Conservation (phyloP, 2,329 filamentous ascomycete genomes). For the Cladosporium sp. region DNA sequence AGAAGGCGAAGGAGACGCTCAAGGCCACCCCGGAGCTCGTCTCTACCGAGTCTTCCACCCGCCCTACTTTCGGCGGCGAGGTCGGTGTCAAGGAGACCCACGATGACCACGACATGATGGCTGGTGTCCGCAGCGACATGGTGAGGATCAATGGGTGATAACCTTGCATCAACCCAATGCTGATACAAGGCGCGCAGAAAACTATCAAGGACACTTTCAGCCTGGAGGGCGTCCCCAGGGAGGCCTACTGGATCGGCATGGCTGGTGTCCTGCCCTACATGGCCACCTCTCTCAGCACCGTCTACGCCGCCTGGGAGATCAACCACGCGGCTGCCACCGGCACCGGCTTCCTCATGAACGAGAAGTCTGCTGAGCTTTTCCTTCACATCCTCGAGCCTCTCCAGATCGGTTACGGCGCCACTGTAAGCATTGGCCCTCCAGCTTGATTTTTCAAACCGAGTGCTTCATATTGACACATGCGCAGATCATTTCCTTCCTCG, state of each 20-base stretch:
- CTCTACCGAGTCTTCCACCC: slow-evolving; percentile 48
- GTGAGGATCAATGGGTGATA: slow-evolving; percentile 17
- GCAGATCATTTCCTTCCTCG: slow-evolving; percentile 86
- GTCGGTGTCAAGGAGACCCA: slow-evolving; percentile 30
- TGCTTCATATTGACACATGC: background rate
- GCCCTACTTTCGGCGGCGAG: slow-evolving; percentile 34
- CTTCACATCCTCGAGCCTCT: slow-evolving; percentile 75
- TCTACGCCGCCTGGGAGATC: slow-evolving; percentile 77
- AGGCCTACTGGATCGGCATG: slow-evolving; percentile 45
- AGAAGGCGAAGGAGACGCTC: slow-evolving; percentile 51
- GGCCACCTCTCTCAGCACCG: slow-evolving; percentile 73
- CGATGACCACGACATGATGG: slow-evolving; percentile 41
- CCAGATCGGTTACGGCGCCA: slow-evolving; percentile 84
- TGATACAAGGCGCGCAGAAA: slow-evolving; percentile 30
- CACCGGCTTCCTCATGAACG: slow-evolving; percentile 57
- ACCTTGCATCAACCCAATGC: slow-evolving; percentile 1
- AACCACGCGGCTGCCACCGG: slow-evolving; percentile 60
- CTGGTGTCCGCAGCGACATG: slow-evolving; percentile 36
- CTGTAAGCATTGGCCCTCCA: slow-evolving; percentile 43
- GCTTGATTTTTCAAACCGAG: background rate
- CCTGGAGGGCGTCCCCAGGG: slow-evolving; percentile 38
- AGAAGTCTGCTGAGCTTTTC: slow-evolving; percentile 64
- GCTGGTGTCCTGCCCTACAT: slow-evolving; percentile 60
- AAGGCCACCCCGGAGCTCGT: slow-evolving; percentile 55
- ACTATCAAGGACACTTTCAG: slow-evolving; percentile 46